Evolutionary conservation across 106 monocot genomes (phyloP).

Genomic region (Acorus calamus): DNA sequence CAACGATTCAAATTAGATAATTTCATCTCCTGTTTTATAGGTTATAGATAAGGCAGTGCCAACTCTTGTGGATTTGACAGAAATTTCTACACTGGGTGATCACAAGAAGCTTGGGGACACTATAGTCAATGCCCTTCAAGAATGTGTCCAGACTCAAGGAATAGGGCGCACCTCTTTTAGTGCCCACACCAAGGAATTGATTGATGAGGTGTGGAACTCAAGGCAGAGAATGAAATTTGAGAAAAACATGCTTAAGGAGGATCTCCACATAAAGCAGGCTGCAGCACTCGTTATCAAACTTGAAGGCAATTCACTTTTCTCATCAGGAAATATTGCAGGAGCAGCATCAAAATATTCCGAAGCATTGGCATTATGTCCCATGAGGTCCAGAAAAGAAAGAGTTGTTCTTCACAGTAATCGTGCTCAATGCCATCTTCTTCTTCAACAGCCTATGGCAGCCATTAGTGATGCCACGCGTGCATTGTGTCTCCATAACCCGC

Average conservation of each 20-base stretch:
- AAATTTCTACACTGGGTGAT: slow-evolving; percentile 58
- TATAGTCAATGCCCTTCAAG: slow-evolving; percentile 54
- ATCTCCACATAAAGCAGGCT: slow-evolving; percentile 81
- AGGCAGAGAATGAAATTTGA: slow-evolving; percentile 57
- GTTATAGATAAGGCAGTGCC: slow-evolving; percentile 77
- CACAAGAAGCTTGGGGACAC: slow-evolving; percentile 65
- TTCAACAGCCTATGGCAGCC: slow-evolving; percentile 26
- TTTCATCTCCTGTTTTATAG: slow-evolving; percentile 20
- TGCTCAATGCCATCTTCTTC: slow-evolving; percentile 45
- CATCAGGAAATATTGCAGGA: slow-evolving; percentile 71
- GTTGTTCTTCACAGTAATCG: slow-evolving; percentile 50
- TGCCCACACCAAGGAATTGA: slow-evolving; percentile 37
- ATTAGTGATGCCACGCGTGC: slow-evolving; percentile 60
- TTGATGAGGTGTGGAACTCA: slow-evolving; percentile 53
- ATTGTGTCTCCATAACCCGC: slow-evolving; percentile 33
- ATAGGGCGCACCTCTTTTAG: slow-evolving; percentile 9
- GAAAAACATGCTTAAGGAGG: slow-evolving; percentile 79
- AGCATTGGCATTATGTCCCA: slow-evolving; percentile 83
- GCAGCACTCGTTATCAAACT: slow-evolving; percentile 79
- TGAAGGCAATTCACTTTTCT: slow-evolving; percentile 90
- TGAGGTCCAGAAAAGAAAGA: slow-evolving; percentile 38
- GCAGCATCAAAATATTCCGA: slow-evolving; percentile 88
- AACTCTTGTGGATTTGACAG: slow-evolving; percentile 53
- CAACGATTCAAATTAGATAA: too few species aligned
- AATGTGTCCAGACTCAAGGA: slow-evolving; percentile 25